Conservation (phyloP, 441 rosid genomes). For the Mallotus repandus region DNA sequence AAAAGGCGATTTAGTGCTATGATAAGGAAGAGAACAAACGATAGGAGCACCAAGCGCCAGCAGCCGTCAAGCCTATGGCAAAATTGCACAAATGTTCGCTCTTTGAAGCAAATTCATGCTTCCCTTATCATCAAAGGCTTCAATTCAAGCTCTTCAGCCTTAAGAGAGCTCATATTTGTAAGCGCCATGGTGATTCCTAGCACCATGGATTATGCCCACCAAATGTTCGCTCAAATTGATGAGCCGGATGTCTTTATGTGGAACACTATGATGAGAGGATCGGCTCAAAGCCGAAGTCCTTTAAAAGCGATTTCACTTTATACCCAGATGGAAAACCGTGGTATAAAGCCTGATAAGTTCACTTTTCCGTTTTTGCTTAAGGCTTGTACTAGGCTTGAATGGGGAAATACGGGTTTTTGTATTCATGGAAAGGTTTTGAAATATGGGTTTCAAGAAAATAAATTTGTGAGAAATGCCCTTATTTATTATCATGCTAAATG, state of each 20-base stretch:
- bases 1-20: slow-evolving; percentile 15
- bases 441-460: slow-evolving; percentile 55
- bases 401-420: slow-evolving; percentile 55
- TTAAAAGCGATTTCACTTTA: slow-evolving; percentile 41
- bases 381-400: slow-evolving; percentile 64
- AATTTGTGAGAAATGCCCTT: slow-evolving; percentile 64
- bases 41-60: slow-evolving; percentile 45
- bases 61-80: slow-evolving; percentile 58
- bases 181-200: slow-evolving; percentile 47
- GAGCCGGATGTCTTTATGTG: slow-evolving; percentile 62
- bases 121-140: slow-evolving; percentile 51
- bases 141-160: slow-evolving; percentile 44
- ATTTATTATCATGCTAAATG: slow-evolving; percentile 72
- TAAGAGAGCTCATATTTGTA: slow-evolving; percentile 62
- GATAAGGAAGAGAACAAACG: slow-evolving; percentile 60
- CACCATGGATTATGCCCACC: slow-evolving; percentile 57
- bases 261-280: slow-evolving; percentile 69
- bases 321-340: slow-evolving; percentile 53
- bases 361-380: slow-evolving; percentile 75
- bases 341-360: slow-evolving; percentile 51
- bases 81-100: slow-evolving; percentile 45
- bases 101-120: slow-evolving; percentile 71
- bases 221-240: slow-evolving; percentile 64
- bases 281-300: slow-evolving; percentile 59
- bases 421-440: slow-evolving; percentile 63